phyloP scores from a whole-genome alignment of 2,329 filamentous ascomycete genomes.

The Talaromyces sp. region DNA sequence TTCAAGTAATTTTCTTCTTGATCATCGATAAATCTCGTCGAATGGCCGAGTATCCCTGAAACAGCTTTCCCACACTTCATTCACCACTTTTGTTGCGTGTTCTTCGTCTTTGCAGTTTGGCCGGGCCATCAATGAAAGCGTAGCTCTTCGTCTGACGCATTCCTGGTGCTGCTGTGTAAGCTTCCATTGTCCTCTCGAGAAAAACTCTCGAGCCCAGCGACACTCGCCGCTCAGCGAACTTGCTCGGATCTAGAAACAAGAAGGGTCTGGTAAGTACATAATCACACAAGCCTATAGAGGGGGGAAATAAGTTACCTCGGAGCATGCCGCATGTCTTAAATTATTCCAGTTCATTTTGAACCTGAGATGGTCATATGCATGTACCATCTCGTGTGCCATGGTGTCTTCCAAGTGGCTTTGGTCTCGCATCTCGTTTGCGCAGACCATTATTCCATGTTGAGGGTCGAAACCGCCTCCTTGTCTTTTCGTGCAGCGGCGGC shows the following conservation, averaged over 20 bases:
- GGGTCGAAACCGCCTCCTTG: slow-evolving; percentile 82
- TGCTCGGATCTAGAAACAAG: slow-evolving; percentile 67
- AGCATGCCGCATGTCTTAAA: slow-evolving; percentile 85
- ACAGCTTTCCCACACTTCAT: slow-evolving; percentile 98
- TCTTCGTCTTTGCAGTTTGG: slow-evolving; percentile 79
- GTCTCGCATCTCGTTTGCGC: slow-evolving; percentile 83
- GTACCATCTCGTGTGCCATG: slow-evolving; percentile 94
- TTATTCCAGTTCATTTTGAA: slow-evolving; percentile 85
- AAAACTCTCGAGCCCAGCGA: slow-evolving; percentile 80
- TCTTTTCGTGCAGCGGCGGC: slow-evolving; percentile 69
- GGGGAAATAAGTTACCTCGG: slow-evolving; percentile 61
- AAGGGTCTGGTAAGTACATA: background rate
- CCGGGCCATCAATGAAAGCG: slow-evolving; percentile 71
- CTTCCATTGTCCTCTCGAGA: slow-evolving; percentile 78
- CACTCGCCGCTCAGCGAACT: slow-evolving; percentile 93
- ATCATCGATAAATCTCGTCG: slow-evolving; percentile 82
- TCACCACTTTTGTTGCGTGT: slow-evolving; percentile 82
- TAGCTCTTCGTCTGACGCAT: slow-evolving; percentile 78
- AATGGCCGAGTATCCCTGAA: slow-evolving; percentile 92
- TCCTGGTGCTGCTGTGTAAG: slow-evolving; percentile 90
- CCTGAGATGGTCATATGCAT: slow-evolving; percentile 87
- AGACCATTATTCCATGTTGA: slow-evolving; percentile 81
- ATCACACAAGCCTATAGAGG: background rate
- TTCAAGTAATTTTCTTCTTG: background rate
- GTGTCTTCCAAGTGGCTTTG: slow-evolving; percentile 86